phyloP scores from a whole-genome alignment of 1,284 basidiomycete genomes.

The Cryptococcus wingfieldii region DNA sequence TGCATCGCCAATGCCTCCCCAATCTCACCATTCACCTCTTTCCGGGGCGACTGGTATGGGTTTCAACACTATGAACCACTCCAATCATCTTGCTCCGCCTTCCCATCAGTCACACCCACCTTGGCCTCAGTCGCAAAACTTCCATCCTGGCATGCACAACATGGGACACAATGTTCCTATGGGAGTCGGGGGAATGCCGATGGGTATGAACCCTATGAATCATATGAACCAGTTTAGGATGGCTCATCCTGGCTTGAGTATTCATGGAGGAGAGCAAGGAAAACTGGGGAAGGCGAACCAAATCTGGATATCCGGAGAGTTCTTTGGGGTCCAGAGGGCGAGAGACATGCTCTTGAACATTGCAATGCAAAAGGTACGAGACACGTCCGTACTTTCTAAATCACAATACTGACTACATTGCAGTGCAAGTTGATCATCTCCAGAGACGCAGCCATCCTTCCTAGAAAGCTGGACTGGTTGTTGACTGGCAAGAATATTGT shows the following conservation, averaged over 20 bases:
- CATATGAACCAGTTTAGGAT: conserved; percentile 32
- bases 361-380: conserved; percentile 70
- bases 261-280: conserved; percentile 53
- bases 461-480: conserved; percentile 98
- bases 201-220: conserved; percentile 15
- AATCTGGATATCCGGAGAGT: conserved; percentile 97
- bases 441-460: conserved; percentile 86
- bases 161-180: not conserved
- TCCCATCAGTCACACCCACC: not conserved
- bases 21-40: not conserved
- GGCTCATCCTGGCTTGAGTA: conserved; percentile 38
- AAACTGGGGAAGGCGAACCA: conserved; percentile 55
- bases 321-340: conserved; percentile 91
- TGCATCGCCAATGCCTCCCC: conserved; percentile 19
- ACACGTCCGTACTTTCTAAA: not conserved
- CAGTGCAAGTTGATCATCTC: conserved; percentile 89
- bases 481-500: conserved; percentile 79
- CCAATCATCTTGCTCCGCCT: not conserved
- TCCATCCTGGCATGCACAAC: not conserved
- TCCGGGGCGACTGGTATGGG: not conserved
- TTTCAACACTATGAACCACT: too few species aligned
- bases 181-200: conserved; percentile 40
- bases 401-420: conserved; percentile 4
- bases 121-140: not conserved
- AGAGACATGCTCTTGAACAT: conserved; percentile 91